Evolutionary conservation across 2,329 filamentous ascomycete genomes (phyloP).

Genomic region (Lasiodiplodia hormozganensis): DNA sequence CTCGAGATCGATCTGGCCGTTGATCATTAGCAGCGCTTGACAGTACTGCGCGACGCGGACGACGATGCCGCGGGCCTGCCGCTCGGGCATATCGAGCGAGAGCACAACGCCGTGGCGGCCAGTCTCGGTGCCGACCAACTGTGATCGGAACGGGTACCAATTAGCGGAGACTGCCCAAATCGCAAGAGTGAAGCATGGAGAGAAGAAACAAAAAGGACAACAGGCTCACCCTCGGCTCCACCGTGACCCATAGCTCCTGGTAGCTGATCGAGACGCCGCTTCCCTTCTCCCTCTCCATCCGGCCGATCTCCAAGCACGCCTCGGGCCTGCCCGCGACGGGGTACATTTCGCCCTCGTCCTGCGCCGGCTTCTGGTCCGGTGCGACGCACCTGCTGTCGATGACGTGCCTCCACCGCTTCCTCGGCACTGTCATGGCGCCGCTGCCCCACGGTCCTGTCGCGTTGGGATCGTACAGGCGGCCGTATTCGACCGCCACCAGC

Average conservation of each 20-base stretch:
- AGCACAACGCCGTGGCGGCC: slow-evolving; percentile 49
- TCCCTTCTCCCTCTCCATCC: slow-evolving; percentile 63
- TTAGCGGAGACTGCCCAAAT: not conserved
- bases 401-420: slow-evolving; percentile 64
- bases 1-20: slow-evolving; percentile 56
- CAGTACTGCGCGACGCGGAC: slow-evolving; percentile 61
- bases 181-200: not conserved
- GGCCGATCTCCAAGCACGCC: slow-evolving; percentile 62
- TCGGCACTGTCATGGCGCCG: slow-evolving; percentile 14
- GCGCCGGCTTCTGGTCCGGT: slow-evolving; percentile 38
- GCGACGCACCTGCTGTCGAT: slow-evolving; percentile 60
- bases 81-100: slow-evolving; percentile 44
- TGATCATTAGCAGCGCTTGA: slow-evolving; percentile 63
- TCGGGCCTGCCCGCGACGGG: slow-evolving; percentile 38
- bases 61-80: slow-evolving; percentile 56
- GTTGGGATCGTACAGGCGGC: not conserved
- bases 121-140: slow-evolving; percentile 8
- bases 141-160: not conserved
- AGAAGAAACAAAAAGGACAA: not conserved
- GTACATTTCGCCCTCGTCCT: slow-evolving; percentile 66
- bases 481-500: slow-evolving; percentile 32
- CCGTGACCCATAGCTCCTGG: slow-evolving; percentile 71
- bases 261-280: slow-evolving; percentile 62
- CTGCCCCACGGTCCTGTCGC: not conserved
- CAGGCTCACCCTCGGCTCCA: slow-evolving; percentile 42